A percentile compares a stretch with the other conserved stretches of the same genome.
Conservation (phyloP, 371 early-diverging fungal species). For the Rhizopus stolonifer region DNA sequence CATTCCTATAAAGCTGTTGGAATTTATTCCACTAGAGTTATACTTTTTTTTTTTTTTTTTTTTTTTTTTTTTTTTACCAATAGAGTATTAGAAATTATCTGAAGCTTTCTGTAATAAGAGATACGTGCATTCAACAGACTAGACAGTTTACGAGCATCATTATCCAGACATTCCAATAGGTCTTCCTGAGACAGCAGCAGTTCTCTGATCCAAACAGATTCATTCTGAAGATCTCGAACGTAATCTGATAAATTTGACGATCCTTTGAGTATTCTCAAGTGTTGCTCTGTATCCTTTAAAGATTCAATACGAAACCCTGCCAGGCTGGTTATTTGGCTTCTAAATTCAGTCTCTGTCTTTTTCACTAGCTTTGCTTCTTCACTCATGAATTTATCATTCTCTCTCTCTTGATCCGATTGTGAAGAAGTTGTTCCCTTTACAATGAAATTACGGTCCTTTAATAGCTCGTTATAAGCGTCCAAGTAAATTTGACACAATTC, state of each 20-base stretch:
- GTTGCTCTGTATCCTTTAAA: conserved; percentile 8
- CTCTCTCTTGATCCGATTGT: background rate
- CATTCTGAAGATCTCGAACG: background rate
- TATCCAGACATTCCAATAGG: conserved; percentile 33
- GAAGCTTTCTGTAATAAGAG: conserved; percentile 57
- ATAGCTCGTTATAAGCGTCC: conserved; percentile 25
- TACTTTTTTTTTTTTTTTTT: too few relatives aligned
- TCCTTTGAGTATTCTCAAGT: background rate
- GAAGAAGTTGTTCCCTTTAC: conserved; percentile 1
- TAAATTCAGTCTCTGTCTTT: conserved; percentile 2
- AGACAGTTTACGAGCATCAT: conserved; percentile 34
- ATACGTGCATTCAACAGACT: conserved; percentile 47
- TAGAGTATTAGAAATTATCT: conserved; percentile 55
- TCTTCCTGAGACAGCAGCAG: conserved; percentile 18
- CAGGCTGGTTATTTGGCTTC: background rate
- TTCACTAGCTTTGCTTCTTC: conserved; percentile 1
- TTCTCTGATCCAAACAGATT: background rate
- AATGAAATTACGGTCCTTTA: conserved; percentile 27
- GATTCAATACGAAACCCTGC: conserved; percentile 8
- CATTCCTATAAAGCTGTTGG: conserved; percentile 22
- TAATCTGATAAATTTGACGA: too few relatives aligned
- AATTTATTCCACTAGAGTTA: too few relatives aligned
- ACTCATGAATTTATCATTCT: background rate
- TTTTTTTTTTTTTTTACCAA: conserved; percentile 5
- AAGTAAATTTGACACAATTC: conserved; percentile 34